Conservation (phyloP, 2,329 filamentous ascomycete genomes). For the Colletotrichum sp. region DNA sequence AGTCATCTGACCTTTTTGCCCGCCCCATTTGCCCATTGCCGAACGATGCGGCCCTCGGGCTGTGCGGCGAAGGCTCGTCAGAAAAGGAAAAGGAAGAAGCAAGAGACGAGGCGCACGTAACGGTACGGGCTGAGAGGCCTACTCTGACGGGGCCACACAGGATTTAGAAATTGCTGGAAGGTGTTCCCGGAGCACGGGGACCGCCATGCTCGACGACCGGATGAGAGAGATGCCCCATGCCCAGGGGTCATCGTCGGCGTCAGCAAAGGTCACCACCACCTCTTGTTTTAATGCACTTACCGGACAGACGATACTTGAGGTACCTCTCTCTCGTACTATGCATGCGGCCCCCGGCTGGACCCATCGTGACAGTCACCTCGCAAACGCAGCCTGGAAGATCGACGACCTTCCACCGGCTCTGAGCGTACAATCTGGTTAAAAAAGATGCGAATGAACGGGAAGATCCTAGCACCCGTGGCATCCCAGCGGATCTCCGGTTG, state of each 20-base stretch:
- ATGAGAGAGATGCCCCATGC: background rate
- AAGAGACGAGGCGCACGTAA: background rate
- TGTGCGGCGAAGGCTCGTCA: background rate
- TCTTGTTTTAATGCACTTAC: background rate
- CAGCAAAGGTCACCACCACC: background rate
- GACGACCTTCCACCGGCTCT: background rate
- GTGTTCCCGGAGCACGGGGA: background rate
- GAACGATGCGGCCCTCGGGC: background rate
- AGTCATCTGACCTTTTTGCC: conserved; percentile 12
- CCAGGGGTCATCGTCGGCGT: background rate
- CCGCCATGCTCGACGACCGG: background rate
- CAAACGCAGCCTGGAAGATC: background rate
- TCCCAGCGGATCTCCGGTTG: conserved; percentile 9
- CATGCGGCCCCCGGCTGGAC: background rate
- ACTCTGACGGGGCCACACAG: background rate
- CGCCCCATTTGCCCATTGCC: background rate
- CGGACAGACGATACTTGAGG: background rate
- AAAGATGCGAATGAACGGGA: conserved; percentile 9
- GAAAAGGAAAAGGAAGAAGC: background rate
- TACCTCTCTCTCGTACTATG: background rate
- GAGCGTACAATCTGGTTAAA: background rate
- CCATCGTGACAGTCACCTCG: background rate
- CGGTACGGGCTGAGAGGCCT: background rate
- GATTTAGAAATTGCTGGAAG: background rate
- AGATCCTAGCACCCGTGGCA: conserved; percentile 8